Conservation (phyloP, 2,329 filamentous ascomycete species). For the Pestalotiopsis sp. region DNA sequence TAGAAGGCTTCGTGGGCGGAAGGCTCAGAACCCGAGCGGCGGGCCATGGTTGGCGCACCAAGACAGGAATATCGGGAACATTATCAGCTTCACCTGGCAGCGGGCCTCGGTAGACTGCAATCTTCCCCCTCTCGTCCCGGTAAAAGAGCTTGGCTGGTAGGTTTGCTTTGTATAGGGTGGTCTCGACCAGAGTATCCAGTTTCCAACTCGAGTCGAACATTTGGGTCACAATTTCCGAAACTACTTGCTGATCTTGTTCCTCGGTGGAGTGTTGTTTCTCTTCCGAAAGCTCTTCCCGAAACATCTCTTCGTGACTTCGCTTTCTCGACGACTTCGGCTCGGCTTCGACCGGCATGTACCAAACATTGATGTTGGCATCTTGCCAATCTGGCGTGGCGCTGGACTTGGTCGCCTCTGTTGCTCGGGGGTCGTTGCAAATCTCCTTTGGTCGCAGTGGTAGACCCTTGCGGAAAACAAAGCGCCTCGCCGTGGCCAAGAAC, state of each 20-base stretch:
- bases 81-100: constrained; percentile 51
- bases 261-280: constrained; percentile 2
- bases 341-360: constrained; percentile 70
- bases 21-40: constrained; percentile 65
- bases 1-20: constrained; percentile 68
- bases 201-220: constrained; percentile 83
- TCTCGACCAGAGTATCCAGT: constrained; percentile 70
- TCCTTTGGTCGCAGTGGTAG: constrained; percentile 76
- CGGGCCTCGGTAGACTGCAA: constrained; percentile 73
- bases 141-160: constrained; percentile 73
- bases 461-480: constrained; percentile 85
- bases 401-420: constrained; percentile 40
- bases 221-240: constrained; percentile 67
- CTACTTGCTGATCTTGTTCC: constrained; percentile 45
- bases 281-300: constrained; percentile 6
- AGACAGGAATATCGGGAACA: constrained; percentile 68
- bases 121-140: constrained; percentile 63
- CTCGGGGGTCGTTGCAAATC: constrained; percentile 51
- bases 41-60: constrained; percentile 80
- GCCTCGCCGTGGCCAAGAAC: constrained; percentile 77
- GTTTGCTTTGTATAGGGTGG: constrained; percentile 65
- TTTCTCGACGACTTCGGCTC: constrained; percentile 30
- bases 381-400: constrained; percentile 64
- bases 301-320: constrained; percentile 49
- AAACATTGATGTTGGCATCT: constrained; percentile 79